These are phyloP conservation scores for Aspergillus sclerotioniger DNA, from an alignment of 495 filamentous ascomycete genomes.

Conservation along the genomic window DNA sequence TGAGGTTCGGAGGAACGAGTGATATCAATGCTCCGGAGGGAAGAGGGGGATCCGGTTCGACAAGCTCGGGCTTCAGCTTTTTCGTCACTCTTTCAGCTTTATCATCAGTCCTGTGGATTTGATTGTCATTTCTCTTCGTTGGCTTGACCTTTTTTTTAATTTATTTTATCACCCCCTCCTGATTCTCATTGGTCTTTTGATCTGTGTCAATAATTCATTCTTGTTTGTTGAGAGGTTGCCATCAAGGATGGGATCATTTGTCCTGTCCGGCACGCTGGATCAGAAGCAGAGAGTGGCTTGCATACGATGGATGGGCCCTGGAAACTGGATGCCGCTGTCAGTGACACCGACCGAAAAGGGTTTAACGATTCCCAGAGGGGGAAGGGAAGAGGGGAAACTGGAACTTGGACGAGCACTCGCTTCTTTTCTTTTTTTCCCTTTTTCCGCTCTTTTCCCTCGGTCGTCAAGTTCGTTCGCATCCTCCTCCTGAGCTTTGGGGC, in stretches of 20 bases:
- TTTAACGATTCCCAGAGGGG: conserved; percentile 13
- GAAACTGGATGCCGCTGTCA: conserved; percentile 30
- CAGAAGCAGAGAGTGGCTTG: conserved; percentile 33
- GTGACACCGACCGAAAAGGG: conserved; percentile 24
- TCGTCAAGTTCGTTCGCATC: not conserved
- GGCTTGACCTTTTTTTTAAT: conserved; percentile 10
- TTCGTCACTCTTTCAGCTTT: not conserved
- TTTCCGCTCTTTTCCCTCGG: not conserved
- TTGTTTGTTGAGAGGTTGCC: not conserved
- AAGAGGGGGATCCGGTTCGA: conserved; percentile 15
- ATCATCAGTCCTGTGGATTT: not conserved
- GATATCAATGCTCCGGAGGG: conserved; percentile 23
- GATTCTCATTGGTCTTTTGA: conserved; percentile 1
- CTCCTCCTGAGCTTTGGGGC: not conserved
- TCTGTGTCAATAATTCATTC: not conserved
- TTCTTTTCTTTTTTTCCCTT: not conserved
- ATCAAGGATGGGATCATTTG: conserved; percentile 1
- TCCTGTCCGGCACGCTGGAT: conserved; percentile 12
- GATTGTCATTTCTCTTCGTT: too few species aligned
- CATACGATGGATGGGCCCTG: conserved; percentile 28
- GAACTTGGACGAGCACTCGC: not conserved
- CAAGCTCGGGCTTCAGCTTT: conserved; percentile 21
- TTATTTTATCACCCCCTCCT: conserved; percentile 2
- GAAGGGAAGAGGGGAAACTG: conserved; percentile 1
- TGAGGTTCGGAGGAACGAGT: conserved; percentile 21